Percentiles rank a stretch among this genome's conserved stretches.
These are phyloP conservation scores for Penicillium sp. DNA, from an alignment of 2,329 filamentous ascomycete genomes.

Conservation along the genomic window DNA sequence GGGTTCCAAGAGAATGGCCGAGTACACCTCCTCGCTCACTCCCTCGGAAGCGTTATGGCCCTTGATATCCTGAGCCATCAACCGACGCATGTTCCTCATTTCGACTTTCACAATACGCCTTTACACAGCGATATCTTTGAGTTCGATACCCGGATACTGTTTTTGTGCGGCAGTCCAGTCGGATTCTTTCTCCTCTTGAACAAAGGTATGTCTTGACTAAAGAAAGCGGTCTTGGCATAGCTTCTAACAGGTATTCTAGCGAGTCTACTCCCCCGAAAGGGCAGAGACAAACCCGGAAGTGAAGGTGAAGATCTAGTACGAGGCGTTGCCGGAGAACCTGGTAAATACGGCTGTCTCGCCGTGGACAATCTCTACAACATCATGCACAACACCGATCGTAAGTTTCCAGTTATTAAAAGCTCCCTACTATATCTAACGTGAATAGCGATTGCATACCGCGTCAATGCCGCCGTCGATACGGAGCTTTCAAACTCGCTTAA, in stretches of 20 bases:
- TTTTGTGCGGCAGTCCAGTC: conserved; percentile 85
- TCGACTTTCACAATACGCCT: conserved; percentile 42
- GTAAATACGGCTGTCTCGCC: conserved; percentile 84
- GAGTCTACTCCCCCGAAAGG: conserved; percentile 74
- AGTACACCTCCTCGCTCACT: conserved; percentile 92
- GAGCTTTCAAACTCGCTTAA: conserved; percentile 77
- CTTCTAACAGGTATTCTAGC: conserved; percentile 42
- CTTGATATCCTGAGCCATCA: conserved; percentile 89
- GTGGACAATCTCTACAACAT: conserved; percentile 98
- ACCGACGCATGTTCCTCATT: conserved; percentile 69
- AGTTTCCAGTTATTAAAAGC: conserved; percentile 13
- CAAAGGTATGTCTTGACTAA: conserved; percentile 44
- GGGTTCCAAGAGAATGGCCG: conserved; percentile 79
- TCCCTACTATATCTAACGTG: conserved; percentile 54
- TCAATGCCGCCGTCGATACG: conserved; percentile 88
- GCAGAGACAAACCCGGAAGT: conserved; percentile 74
- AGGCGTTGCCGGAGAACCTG: conserved; percentile 74
- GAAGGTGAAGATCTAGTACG: conserved; percentile 65
- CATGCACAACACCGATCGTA: conserved; percentile 70
- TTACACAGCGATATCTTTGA: conserved; percentile 70
- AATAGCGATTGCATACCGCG: conserved; percentile 78
- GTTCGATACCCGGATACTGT: conserved; percentile 88
- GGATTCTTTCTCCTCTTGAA: conserved; percentile 93
- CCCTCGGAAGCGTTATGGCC: conserved; percentile 91
- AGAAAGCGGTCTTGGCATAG: neutral